These are phyloP conservation scores for Fraxinus latifolia DNA, from an alignment of 305 asterid species.

Conservation along the genomic window DNA sequence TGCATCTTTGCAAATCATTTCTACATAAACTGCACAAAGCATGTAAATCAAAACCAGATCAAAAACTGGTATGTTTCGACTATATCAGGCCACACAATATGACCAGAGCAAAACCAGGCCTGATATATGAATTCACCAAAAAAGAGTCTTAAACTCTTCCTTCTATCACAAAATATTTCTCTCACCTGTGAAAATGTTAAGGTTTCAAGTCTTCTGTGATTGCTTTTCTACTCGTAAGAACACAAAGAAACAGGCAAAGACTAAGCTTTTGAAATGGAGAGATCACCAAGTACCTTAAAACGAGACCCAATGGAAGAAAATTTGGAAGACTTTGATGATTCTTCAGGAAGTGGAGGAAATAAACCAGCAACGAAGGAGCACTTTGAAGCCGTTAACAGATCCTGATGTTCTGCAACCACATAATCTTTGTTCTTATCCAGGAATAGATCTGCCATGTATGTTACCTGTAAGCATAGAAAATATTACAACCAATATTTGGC, in stretches of 20 bases:
- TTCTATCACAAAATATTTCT: slow-evolving; percentile 12
- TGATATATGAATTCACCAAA: background rate
- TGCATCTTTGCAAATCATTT: background rate
- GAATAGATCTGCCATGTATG: slow-evolving; percentile 91
- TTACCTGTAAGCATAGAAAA: slow-evolving; percentile 56
- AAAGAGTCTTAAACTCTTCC: background rate
- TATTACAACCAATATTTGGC: slow-evolving; percentile 16
- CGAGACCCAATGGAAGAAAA: slow-evolving; percentile 98
- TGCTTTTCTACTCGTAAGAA: slow-evolving; percentile 10
- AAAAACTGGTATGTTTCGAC: background rate
- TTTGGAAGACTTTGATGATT: slow-evolving; percentile 93
- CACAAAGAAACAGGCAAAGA: background rate
- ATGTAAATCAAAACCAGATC: background rate
- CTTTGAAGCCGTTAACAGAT: slow-evolving; percentile 79
- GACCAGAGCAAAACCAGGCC: slow-evolving; percentile 12
- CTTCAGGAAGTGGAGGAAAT: slow-evolving; percentile 92
- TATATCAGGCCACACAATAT: background rate
- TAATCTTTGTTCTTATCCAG: slow-evolving; percentile 99
- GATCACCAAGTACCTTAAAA: slow-evolving; percentile 65
- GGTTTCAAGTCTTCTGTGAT: slow-evolving; percentile 10
- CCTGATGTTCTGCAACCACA: slow-evolving; percentile 99
- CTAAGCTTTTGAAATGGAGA: background rate
- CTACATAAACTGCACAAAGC: background rate
- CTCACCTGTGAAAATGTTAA: slow-evolving; percentile 13
- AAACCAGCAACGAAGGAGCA: slow-evolving; percentile 90